Evolutionary conservation across 371 early-diverging fungal species (phyloP), one percentile per base, ranked within the genome.

Genomic region (Gilbertella persicaria): DNA sequence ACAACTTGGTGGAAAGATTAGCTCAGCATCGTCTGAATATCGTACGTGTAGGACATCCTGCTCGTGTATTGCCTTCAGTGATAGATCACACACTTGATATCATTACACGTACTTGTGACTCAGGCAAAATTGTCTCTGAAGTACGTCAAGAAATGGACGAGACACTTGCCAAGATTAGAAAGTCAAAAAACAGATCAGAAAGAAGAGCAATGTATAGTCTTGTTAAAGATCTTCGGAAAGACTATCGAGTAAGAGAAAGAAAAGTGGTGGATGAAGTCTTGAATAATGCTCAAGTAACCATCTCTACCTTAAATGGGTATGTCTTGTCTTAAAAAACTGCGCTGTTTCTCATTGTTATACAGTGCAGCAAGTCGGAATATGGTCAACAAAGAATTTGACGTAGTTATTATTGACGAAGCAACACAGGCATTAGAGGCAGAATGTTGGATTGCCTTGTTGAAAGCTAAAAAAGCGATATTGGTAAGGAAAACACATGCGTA

Each of bases 401-500:
- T 87, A 0, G 89, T 95, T 0, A 76, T 99, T 26, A 94, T 99
- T 55, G 99, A 98, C 63, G 98, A 97, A 71, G 91, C 92, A 0
- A 89, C 93, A 5, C 97, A 97, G 62, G 92, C 94, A 1, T 65
- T 90, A 19, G 94, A 93, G 77, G 73, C 78, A 2, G 97, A 97
- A 78, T 90, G 92, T 60, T 97, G 94, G 94, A 89, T 97, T 42
- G 93, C 95, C 0, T 77, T 92, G 14, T 62, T 83, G 25, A 90
- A 89, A 60, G 88, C 86, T 2, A 81, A 85, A 25, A 87, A 84
- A 45, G 82, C 95, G 3, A 85, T 99, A 36, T 69, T 99, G 17
- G 76, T 71, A 71, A 63, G 42, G 7, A 3, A 17, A 39, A 14
- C n/a, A n/a, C n/a, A n/a, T n/a, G n/a, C n/a, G n/a, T 30, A 33